Evolutionary conservation across 2,329 filamentous ascomycete species (phyloP).

Genomic region (Cercospora berteroae): DNA sequence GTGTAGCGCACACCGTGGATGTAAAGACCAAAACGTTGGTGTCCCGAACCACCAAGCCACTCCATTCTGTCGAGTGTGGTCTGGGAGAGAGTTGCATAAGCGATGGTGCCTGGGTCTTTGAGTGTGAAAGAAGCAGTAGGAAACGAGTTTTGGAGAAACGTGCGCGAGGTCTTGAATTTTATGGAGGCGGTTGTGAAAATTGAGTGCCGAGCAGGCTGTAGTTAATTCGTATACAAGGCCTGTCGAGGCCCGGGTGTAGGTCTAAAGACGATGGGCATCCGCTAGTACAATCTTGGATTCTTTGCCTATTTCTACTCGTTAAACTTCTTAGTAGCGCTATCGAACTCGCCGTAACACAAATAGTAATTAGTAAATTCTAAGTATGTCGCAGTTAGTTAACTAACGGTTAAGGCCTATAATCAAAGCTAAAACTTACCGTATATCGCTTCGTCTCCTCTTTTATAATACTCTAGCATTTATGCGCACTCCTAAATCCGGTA

Average conservation of each 20-base stretch:
- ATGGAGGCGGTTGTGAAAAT: conserved; percentile 43
- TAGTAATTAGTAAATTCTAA: conserved; percentile 31
- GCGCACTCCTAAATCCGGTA: not conserved
- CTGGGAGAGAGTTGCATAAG: conserved; percentile 41
- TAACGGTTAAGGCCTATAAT: not conserved
- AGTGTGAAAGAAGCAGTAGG: conserved; percentile 41
- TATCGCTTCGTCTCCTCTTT: not conserved
- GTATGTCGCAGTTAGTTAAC: not conserved
- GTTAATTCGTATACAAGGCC: conserved; percentile 26
- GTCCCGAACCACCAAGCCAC: conserved; percentile 62
- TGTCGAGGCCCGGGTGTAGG: conserved; percentile 44
- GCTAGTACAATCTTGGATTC: conserved; percentile 37
- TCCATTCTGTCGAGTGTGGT: conserved; percentile 50
- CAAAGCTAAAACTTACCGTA: not conserved
- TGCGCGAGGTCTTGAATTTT: conserved; percentile 43
- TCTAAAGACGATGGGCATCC: conserved; percentile 47
- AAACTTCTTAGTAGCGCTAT: conserved; percentile 53
- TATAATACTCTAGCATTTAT: not conserved
- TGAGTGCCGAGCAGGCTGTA: not conserved
- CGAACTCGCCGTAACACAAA: conserved; percentile 52
- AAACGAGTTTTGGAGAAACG: conserved; percentile 43
- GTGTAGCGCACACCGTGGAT: conserved; percentile 61
- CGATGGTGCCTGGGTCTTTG: conserved; percentile 39
- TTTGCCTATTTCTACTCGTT: conserved; percentile 53
- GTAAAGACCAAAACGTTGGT: conserved; percentile 59